These are phyloP conservation scores for Stephania yunnanensis DNA, from an alignment of 164 flowering plant genomes.

Conservation along the genomic window DNA sequence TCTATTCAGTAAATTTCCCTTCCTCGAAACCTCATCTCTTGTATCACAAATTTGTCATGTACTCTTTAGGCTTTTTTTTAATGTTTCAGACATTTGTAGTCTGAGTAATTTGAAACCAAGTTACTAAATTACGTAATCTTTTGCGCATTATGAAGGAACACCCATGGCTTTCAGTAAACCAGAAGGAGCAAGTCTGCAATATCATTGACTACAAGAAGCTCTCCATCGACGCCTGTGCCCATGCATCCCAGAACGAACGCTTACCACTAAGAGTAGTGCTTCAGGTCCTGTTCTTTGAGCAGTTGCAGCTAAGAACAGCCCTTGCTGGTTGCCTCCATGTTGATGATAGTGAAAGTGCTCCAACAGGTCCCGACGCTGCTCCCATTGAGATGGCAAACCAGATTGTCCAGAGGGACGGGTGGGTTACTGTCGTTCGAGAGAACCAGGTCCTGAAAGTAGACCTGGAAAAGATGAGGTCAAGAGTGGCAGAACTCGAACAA, in stretches of 20 bases:
- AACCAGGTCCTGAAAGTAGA: constrained; percentile 71
- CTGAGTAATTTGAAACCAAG: neutral
- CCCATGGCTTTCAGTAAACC: constrained; percentile 76
- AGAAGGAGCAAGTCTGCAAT: constrained; percentile 71
- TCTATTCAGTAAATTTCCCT: neutral
- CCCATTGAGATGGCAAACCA: constrained; percentile 37
- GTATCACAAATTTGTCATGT: neutral
- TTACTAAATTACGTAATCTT: neutral
- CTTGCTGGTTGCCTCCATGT: constrained; percentile 51
- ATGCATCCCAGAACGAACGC: constrained; percentile 87
- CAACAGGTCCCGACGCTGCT: constrained; percentile 27
- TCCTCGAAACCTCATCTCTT: neutral
- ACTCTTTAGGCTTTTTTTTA: neutral
- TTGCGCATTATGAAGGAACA: constrained; percentile 58
- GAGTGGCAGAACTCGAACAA: constrained; percentile 77
- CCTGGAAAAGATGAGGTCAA: constrained; percentile 73
- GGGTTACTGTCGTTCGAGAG: constrained; percentile 79
- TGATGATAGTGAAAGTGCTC: constrained; percentile 44
- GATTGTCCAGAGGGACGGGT: constrained; percentile 64
- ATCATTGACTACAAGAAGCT: constrained; percentile 77
- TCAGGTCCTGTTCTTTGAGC: constrained; percentile 93
- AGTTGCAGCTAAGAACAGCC: constrained; percentile 77
- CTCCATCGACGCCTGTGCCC: constrained; percentile 91
- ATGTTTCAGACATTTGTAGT: too few relatives aligned
- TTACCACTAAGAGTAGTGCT: constrained; percentile 78